These are phyloP conservation scores for Zygoascus hellenicus DNA, from an alignment of 1,139 yeast genomes.

Conservation along the genomic window DNA sequence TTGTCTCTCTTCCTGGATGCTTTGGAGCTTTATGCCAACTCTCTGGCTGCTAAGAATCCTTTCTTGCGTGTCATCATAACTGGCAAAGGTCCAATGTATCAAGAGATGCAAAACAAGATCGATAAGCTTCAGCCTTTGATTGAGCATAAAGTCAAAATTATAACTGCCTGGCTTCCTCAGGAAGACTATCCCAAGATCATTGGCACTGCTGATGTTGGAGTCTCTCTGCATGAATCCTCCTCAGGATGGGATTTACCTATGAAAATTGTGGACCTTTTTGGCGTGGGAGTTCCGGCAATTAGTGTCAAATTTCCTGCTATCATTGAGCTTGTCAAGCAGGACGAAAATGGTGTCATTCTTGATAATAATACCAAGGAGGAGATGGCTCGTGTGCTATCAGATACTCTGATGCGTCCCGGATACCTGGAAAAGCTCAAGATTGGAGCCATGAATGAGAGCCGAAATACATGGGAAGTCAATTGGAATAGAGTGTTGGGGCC, in stretches of 20 bases:
- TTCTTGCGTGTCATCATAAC: constrained; percentile 68
- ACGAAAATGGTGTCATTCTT: constrained; percentile 43
- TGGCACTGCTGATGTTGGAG: constrained; percentile 77
- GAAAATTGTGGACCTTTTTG: constrained; percentile 96
- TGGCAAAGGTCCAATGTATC: constrained; percentile 86
- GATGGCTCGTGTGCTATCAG: constrained; percentile 46
- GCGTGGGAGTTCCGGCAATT: constrained; percentile 90
- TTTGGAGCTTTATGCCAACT: constrained; percentile 51
- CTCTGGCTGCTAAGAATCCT: constrained; percentile 31
- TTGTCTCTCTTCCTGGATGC: constrained; percentile 65
- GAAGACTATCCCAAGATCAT: constrained; percentile 77
- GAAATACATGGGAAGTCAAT: constrained; percentile 65
- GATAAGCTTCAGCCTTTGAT: constrained; percentile 32
- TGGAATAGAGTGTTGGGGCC: constrained; percentile 51
- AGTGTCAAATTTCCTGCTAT: constrained; percentile 67
- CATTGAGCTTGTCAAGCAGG: constrained; percentile 35
- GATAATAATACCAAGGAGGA: constrained; percentile 37
- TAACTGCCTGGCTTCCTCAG: constrained; percentile 68
- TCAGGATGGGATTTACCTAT: constrained; percentile 94
- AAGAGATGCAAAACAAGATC: constrained; percentile 42
- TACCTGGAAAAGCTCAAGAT: constrained; percentile 39
- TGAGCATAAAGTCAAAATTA: constrained; percentile 44
- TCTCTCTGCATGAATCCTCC: constrained; percentile 85
- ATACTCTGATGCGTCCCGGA: constrained; percentile 41
- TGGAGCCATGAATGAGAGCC: constrained; percentile 71